These are phyloP conservation scores for Psilocybe cubensis DNA, from an alignment of 768 basidiomycete genomes.

Conservation along the genomic window DNA sequence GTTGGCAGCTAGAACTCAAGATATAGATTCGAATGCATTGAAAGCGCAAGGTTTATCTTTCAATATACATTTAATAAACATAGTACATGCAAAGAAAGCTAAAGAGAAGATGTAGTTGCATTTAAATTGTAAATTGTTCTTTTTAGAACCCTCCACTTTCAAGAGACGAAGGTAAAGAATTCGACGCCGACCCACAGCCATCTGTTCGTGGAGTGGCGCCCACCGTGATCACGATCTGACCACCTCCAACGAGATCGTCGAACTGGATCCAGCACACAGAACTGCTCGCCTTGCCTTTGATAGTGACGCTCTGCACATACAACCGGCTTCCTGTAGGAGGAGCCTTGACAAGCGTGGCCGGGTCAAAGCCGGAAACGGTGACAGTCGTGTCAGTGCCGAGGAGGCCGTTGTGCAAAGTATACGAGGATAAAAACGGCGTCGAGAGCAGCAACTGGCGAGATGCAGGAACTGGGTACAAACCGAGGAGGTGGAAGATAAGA, in stretches of 20 bases:
- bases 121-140: constrained; percentile 27
- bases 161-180: constrained; percentile 42
- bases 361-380: constrained; percentile 46
- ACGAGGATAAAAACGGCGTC: constrained; percentile 50
- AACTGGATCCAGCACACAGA: constrained; percentile 50
- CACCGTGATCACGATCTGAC: constrained; percentile 46
- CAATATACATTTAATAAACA: too few species aligned
- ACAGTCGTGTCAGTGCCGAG: constrained; percentile 43
- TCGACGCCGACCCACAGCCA: constrained; percentile 41
- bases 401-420: constrained; percentile 41
- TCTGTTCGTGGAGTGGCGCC: constrained; percentile 40
- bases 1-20: too few species aligned
- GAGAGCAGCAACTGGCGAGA: constrained; percentile 51
- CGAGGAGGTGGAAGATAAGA: constrained; percentile 52
- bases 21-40: too few species aligned
- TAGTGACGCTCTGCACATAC: constrained; percentile 45
- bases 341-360: constrained; percentile 32
- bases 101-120: too few species aligned
- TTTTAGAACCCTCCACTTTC: constrained; percentile 40
- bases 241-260: constrained; percentile 47
- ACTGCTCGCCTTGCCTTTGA: constrained; percentile 40
- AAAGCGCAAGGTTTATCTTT: too few species aligned
- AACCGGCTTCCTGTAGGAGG: constrained; percentile 44
- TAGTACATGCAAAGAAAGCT: too few species aligned
- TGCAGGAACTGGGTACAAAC: constrained; percentile 51